Percentiles rank a stretch among this genome's conserved stretches.
phyloP scores from a whole-genome alignment of 108 stramenopile species.

The Cylindrotheca closterium region DNA sequence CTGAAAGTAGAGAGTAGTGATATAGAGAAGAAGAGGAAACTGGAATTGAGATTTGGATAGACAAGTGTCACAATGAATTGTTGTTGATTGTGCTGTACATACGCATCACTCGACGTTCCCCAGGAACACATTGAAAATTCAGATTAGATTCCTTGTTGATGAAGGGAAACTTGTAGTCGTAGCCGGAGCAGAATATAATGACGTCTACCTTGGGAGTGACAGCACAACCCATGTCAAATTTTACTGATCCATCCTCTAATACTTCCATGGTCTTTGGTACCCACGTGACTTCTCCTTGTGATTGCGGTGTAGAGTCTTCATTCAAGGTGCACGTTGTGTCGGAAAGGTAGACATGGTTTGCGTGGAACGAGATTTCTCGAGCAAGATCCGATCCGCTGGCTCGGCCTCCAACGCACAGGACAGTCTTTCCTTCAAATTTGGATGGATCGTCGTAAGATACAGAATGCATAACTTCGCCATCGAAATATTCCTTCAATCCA shows the following conservation, averaged over 20 bases:
- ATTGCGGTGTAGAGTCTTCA: slow-evolving; percentile 19
- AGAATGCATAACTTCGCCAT: slow-evolving; percentile 62
- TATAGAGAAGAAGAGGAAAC: too few relatives aligned
- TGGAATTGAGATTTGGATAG: too few relatives aligned
- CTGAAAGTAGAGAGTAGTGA: too few relatives aligned
- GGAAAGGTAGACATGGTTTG: slow-evolving; percentile 74
- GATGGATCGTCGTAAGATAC: slow-evolving; percentile 83
- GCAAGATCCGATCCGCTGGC: slow-evolving; percentile 90
- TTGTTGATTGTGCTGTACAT: slow-evolving; percentile 2
- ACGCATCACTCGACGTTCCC: slow-evolving; percentile 12
- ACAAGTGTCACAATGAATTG: too few relatives aligned
- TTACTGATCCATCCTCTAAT: slow-evolving; percentile 42
- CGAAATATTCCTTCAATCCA: slow-evolving; percentile 57
- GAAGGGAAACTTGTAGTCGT: slow-evolving; percentile 89
- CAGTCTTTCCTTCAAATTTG: slow-evolving; percentile 53
- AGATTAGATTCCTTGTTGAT: slow-evolving; percentile 36
- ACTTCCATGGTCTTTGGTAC: slow-evolving; percentile 63
- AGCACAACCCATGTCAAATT: slow-evolving; percentile 38
- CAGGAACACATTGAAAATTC: slow-evolving; percentile 32
- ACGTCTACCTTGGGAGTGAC: slow-evolving; percentile 41
- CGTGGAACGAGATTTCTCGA: slow-evolving; percentile 71
- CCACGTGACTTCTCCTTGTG: slow-evolving; percentile 54
- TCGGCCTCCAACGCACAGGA: slow-evolving; percentile 87
- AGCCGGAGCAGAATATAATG: slow-evolving; percentile 88
- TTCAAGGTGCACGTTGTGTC: slow-evolving; percentile 50